phyloP scores from a whole-genome alignment of 345 rosid genomes.

The Camelina hispida region DNA sequence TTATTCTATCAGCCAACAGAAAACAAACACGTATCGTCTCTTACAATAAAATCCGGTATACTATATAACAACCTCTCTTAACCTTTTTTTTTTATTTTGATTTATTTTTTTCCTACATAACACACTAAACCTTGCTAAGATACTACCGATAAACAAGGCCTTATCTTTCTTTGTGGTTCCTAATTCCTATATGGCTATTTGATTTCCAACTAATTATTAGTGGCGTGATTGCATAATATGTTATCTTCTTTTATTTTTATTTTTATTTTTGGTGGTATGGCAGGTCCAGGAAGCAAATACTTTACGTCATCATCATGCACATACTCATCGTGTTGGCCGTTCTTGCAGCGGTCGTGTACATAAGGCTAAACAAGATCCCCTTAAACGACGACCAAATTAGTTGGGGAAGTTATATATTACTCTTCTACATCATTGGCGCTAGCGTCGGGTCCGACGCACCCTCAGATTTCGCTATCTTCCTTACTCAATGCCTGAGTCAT shows the following conservation, averaged over 20 bases:
- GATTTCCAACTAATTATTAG: not conserved
- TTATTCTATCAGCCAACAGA: too few relatives aligned
- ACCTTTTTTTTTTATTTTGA: too few relatives aligned
- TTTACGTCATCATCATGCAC: not conserved
- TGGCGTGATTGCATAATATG: not conserved
- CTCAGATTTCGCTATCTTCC: too few relatives aligned
- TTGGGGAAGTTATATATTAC: not conserved
- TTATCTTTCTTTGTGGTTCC: too few relatives aligned
- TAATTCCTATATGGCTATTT: not conserved
- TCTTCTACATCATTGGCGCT: not conserved
- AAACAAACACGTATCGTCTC: too few relatives aligned
- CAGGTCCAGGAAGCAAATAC: conserved; percentile 1
- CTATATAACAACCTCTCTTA: too few relatives aligned
- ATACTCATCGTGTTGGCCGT: not conserved
- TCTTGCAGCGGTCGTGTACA: conserved; percentile 1
- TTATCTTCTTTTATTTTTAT: not conserved
- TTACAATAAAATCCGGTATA: too few relatives aligned
- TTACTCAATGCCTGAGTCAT: not conserved
- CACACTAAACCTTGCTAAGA: too few relatives aligned
- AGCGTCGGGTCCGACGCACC: too few relatives aligned
- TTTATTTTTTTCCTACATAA: too few relatives aligned
- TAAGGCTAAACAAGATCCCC: not conserved
- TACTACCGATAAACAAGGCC: too few relatives aligned
- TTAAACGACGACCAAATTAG: not conserved
- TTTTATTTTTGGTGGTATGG: not conserved